Conservation (phyloP, 441 rosid species). For the Adansonia gregorii region DNA sequence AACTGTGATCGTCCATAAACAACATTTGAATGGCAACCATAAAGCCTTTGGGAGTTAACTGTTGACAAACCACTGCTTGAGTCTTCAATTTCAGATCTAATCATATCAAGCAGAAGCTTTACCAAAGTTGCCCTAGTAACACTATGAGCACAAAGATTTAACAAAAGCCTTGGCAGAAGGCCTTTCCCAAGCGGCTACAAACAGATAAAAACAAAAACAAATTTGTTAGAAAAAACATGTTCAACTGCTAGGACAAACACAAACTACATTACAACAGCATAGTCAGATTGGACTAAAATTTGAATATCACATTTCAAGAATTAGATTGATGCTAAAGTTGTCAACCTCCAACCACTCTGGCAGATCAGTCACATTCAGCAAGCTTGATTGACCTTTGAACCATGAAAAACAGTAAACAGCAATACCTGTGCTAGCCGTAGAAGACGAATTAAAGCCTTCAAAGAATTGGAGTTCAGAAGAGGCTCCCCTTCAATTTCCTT, state of each 20-base stretch:
- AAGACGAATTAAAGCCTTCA: slow-evolving; percentile 83
- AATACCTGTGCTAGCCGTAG: slow-evolving; percentile 88
- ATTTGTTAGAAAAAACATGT: slow-evolving; percentile 33
- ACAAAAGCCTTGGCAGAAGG: slow-evolving; percentile 88
- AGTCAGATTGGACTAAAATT: neutral
- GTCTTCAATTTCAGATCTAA: slow-evolving; percentile 87
- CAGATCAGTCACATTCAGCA: slow-evolving; percentile 16
- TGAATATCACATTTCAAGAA: neutral
- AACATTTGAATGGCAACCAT: slow-evolving; percentile 91
- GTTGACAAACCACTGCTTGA: slow-evolving; percentile 60
- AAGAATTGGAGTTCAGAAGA: slow-evolving; percentile 70
- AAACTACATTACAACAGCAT: slow-evolving; percentile 2
- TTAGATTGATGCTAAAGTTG: neutral
- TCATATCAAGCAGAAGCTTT: slow-evolving; percentile 77
- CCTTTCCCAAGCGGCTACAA: slow-evolving; percentile 94
- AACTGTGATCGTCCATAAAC: slow-evolving; percentile 93
- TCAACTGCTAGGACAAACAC: slow-evolving; percentile 3
- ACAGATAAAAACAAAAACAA: slow-evolving; percentile 31
- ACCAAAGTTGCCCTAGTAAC: slow-evolving; percentile 76
- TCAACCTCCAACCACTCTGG: slow-evolving; percentile 15
- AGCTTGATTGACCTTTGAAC: slow-evolving; percentile 19
- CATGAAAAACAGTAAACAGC: slow-evolving; percentile 17
- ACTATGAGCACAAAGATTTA: slow-evolving; percentile 89
- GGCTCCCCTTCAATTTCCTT: slow-evolving; percentile 93
- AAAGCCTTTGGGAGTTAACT: slow-evolving; percentile 84